Percentiles rank a stretch among this genome's conserved stretches.
Conservation (phyloP, 192 early-diverging fungal species). For the Linnemannia hyalina region DNA sequence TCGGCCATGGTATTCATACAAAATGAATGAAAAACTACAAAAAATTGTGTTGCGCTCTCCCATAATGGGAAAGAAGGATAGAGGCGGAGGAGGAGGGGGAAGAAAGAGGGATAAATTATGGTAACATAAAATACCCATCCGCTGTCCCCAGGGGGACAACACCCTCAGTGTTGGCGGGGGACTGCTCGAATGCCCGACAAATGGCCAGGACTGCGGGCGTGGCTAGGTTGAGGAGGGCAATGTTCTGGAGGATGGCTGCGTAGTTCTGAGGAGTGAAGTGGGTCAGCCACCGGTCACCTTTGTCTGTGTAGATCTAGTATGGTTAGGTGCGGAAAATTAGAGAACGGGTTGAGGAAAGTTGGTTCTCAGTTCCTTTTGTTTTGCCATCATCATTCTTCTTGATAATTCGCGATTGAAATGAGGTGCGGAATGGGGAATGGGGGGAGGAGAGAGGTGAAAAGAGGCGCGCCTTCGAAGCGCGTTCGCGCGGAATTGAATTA, state of each 20-base stretch:
- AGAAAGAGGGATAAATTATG: too few species aligned
- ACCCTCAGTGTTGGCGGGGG: neutral
- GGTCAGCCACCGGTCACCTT: neutral
- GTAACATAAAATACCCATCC: neutral
- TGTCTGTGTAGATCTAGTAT: slow-evolving; percentile 28
- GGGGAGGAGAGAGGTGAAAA: too few species aligned
- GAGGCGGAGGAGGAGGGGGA: neutral
- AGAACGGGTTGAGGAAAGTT: neutral
- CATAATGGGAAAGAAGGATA: too few species aligned
- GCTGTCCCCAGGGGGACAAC: neutral
- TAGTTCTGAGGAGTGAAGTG: slow-evolving; percentile 24
- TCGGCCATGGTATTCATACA: too few species aligned
- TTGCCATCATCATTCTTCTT: too few species aligned
- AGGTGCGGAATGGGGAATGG: too few species aligned
- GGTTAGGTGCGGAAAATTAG: neutral
- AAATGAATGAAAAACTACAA: too few species aligned
- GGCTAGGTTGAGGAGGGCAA: slow-evolving; percentile 14
- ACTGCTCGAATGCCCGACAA: slow-evolving; percentile 15
- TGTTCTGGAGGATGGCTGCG: slow-evolving; percentile 9
- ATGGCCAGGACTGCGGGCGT: slow-evolving; percentile 11
- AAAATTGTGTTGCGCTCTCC: neutral
- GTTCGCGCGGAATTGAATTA: too few species aligned
- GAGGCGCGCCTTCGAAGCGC: too few species aligned
- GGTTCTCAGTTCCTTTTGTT: too few species aligned
- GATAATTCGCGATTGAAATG: too few species aligned